These are phyloP conservation scores for Cyclotella cryptica DNA, from an alignment of 108 stramenopile species.

Conservation along the genomic window DNA sequence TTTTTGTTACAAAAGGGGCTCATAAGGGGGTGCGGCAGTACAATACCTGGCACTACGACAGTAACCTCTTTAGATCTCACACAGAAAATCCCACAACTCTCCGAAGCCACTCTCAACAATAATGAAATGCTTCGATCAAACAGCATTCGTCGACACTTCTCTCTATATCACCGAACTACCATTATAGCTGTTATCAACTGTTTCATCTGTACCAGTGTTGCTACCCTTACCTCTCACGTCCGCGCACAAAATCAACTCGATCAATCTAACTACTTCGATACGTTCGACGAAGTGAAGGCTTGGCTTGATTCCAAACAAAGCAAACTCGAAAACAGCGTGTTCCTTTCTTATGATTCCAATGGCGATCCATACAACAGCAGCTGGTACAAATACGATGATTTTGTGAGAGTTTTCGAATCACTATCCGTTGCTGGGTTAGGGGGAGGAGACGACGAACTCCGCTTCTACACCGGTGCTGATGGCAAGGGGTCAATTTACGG, in stretches of 20 bases:
- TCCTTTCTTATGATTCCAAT: slow-evolving; percentile 31
- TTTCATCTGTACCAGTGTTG: not conserved
- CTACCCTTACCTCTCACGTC: not conserved
- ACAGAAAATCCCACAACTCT: no score
- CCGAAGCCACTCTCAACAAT: no score
- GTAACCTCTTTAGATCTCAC: no score
- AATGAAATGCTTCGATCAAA: not conserved
- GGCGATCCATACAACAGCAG: slow-evolving; percentile 28
- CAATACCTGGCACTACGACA: no score
- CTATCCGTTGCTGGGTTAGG: slow-evolving; percentile 33
- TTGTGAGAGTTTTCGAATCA: slow-evolving; percentile 8
- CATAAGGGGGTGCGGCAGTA: no score
- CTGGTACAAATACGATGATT: slow-evolving; percentile 25
- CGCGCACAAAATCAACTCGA: not conserved
- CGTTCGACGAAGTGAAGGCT: slow-evolving; percentile 10
- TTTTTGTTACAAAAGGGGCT: no score
- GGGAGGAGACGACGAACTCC: slow-evolving; percentile 10
- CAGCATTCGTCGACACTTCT: no score
- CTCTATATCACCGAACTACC: not conserved
- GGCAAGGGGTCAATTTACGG: slow-evolving; percentile 25
- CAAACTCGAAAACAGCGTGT: slow-evolving; percentile 16
- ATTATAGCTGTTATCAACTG: not conserved
- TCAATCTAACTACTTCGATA: not conserved
- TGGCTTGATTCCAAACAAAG: slow-evolving; percentile 7
- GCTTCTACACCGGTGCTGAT: slow-evolving; percentile 39